phyloP scores from a whole-genome alignment of 352 stramenopile genomes.

The Phytophthora crassamura region DNA sequence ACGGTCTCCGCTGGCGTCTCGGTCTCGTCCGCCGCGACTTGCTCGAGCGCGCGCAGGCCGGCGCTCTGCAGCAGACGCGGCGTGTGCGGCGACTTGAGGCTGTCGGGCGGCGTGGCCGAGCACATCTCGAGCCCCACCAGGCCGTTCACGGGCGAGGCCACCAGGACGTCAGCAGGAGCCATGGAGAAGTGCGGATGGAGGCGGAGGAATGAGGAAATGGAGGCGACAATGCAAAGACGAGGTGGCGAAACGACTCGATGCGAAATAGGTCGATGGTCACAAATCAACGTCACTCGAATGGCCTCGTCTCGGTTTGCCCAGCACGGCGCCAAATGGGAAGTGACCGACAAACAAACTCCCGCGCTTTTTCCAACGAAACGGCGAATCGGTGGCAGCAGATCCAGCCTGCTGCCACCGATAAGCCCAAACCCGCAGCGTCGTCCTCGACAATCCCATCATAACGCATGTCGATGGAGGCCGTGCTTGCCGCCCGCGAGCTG shows the following conservation, averaged over 20 bases:
- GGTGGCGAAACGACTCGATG: conserved; percentile 15
- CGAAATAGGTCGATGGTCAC: not conserved
- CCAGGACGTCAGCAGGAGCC: conserved; percentile 34
- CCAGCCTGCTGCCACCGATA: too few species aligned
- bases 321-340: conserved; percentile 30
- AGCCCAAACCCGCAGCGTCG: too few species aligned
- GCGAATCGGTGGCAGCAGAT: not conserved
- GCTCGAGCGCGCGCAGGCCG: conserved; percentile 56
- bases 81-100: conserved; percentile 37
- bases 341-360: conserved; percentile 21
- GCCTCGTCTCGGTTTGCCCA: not conserved
- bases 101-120: conserved; percentile 40
- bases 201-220: not conserved
- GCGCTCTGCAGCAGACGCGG: conserved; percentile 56
- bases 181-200: conserved; percentile 20
- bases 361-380: conserved; percentile 28
- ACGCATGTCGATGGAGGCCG: not conserved
- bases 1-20: conserved; percentile 4
- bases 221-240: not conserved
- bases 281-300: too few species aligned
- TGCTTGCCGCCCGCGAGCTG: conserved; percentile 4
- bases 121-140: conserved; percentile 46
- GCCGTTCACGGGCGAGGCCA: conserved; percentile 39
- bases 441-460: too few species aligned
- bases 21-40: conserved; percentile 51